phyloP scores from a whole-genome alignment of 2,329 filamentous ascomycete genomes.

The Monosporascus sp. region DNA sequence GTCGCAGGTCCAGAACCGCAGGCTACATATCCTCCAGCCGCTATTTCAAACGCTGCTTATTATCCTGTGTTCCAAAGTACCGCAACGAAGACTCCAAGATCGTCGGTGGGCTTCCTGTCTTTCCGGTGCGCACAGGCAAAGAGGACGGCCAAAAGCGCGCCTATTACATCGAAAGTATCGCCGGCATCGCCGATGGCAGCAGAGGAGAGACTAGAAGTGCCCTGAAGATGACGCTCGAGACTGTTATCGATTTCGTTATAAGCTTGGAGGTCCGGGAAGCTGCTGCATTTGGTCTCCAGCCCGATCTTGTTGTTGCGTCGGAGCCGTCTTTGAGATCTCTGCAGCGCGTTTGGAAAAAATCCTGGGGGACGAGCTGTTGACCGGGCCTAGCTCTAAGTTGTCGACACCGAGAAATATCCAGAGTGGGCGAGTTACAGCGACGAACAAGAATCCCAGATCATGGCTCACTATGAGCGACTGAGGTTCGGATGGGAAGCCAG shows the following conservation, averaged over 20 bases:
- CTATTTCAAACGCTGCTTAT: too few species aligned
- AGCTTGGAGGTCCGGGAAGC: neutral
- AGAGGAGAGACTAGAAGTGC: neutral
- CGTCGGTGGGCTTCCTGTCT: neutral
- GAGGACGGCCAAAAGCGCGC: neutral
- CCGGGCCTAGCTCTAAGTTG: slow-evolving; percentile 2
- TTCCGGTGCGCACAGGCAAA: neutral
- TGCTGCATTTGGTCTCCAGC: neutral
- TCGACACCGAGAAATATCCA: neutral
- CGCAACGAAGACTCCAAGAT: neutral
- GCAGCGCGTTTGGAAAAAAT: neutral
- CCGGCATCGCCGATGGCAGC: neutral
- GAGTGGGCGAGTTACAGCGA: neutral
- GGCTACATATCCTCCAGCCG: too few species aligned
- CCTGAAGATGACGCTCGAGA: neutral
- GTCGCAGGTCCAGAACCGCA: too few species aligned
- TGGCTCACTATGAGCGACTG: neutral
- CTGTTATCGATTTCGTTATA: neutral
- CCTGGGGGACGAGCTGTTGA: neutral
- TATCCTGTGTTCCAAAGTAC: too few species aligned
- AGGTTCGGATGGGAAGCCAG: neutral
- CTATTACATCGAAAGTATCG: neutral
- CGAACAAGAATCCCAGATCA: neutral
- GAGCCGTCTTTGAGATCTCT: neutral
- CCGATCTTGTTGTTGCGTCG: neutral